These are phyloP conservation scores for Selaginella moellendorffii DNA, from an alignment of 75 land plant species.

Conservation along the genomic window DNA sequence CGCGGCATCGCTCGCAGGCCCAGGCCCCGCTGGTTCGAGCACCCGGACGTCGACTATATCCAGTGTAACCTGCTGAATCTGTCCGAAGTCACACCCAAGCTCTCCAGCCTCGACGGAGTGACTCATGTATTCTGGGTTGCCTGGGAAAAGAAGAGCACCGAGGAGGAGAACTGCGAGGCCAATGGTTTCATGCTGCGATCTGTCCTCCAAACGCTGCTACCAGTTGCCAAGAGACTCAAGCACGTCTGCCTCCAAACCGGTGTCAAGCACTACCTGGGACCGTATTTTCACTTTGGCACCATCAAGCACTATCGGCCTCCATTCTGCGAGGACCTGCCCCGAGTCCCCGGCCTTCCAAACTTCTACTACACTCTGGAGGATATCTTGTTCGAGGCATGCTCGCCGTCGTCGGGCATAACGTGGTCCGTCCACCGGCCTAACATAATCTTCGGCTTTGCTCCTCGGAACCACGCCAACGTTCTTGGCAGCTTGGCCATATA, in stretches of 20 bases:
- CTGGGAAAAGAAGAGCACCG: neutral
- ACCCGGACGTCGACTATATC: conserved; percentile 22
- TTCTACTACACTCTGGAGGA: conserved; percentile 61
- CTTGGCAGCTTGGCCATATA: conserved; percentile 45
- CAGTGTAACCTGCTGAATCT: conserved; percentile 28
- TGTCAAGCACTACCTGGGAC: conserved; percentile 51
- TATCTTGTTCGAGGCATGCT: conserved; percentile 27
- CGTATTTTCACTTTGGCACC: too few species aligned
- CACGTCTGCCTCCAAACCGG: conserved; percentile 73
- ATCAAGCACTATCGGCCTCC: conserved; percentile 42
- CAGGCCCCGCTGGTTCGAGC: conserved; percentile 21
- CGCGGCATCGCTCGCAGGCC: conserved; percentile 45
- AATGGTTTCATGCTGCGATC: neutral
- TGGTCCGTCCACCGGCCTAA: conserved; percentile 61
- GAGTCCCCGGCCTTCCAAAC: conserved; percentile 38
- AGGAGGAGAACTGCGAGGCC: conserved; percentile 7
- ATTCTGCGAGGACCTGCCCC: conserved; percentile 48
- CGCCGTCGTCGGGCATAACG: conserved; percentile 17
- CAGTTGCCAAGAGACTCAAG: conserved; percentile 36
- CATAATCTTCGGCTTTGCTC: conserved; percentile 56
- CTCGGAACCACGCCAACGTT: conserved; percentile 44
- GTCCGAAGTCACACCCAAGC: neutral
- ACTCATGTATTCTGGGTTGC: conserved; percentile 2
- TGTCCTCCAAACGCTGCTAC: conserved; percentile 24
- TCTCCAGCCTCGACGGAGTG: conserved; percentile 13